Conservation (phyloP, 768 basidiomycete genomes). For the Rhizopogon vinicolor region DNA sequence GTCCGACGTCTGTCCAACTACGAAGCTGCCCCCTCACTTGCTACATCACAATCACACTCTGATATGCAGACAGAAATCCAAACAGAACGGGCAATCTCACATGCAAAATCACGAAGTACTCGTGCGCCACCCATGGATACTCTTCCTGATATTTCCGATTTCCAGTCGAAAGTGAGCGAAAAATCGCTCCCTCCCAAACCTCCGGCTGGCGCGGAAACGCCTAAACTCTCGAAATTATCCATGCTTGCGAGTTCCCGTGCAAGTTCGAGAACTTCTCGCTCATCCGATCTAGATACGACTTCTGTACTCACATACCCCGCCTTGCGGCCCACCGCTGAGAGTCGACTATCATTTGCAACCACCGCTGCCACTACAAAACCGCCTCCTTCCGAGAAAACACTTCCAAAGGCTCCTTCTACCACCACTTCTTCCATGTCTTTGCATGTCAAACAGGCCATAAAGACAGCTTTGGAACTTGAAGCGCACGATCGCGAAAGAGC, state of each 20-base stretch:
- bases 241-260: conserved; percentile 63
- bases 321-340: conserved; percentile 64
- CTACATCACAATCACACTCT: conserved; percentile 37
- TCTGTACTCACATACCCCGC: conserved; percentile 71
- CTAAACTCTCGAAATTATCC: conserved; percentile 63
- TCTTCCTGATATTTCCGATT: conserved; percentile 54
- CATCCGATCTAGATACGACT: conserved; percentile 48
- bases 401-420: conserved; percentile 22
- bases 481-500: conserved; percentile 35
- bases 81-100: conserved; percentile 30
- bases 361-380: conserved; percentile 15
- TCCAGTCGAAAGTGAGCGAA: conserved; percentile 41
- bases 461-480: conserved; percentile 63
- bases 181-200: conserved; percentile 19
- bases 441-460: conserved; percentile 60
- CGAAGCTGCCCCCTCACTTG: conserved; percentile 53
- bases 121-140: conserved; percentile 41
- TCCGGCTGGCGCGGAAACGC: conserved; percentile 16
- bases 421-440: conserved; percentile 50
- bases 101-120: conserved; percentile 38
- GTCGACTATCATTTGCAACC: conserved; percentile 31
- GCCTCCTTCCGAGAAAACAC: conserved; percentile 17
- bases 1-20: conserved; percentile 54
- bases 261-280: conserved; percentile 49
- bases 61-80: conserved; percentile 8